Percentiles rank a stretch among this genome's conserved stretches.
These are phyloP conservation scores for Mucor velutinosus DNA, from an alignment of 371 early-diverging fungal species.

Conservation along the genomic window DNA sequence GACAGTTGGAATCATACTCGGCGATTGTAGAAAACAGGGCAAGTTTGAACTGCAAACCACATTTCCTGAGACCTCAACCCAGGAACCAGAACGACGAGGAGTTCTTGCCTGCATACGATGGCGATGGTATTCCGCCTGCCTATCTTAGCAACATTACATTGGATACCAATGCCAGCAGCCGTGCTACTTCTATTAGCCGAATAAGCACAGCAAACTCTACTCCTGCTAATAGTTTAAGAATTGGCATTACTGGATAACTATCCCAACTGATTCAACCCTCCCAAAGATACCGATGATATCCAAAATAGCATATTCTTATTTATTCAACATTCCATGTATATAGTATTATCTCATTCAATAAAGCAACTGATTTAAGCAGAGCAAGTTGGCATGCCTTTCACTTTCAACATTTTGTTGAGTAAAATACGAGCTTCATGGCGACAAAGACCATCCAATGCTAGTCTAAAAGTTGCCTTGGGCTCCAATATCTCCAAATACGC, in stretches of 20 bases:
- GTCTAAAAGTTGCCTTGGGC: no score
- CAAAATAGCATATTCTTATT: neutral
- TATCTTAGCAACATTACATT: slow-evolving; percentile 3
- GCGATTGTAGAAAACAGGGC: slow-evolving; percentile 14
- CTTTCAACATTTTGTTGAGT: no score
- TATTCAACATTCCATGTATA: neutral
- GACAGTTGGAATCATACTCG: slow-evolving; percentile 24
- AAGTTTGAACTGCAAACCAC: slow-evolving; percentile 8
- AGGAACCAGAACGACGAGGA: slow-evolving; percentile 13
- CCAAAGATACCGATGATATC: neutral
- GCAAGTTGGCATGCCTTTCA: no score
- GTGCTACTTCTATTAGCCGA: neutral
- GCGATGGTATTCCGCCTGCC: slow-evolving; percentile 21
- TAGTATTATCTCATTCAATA: neutral
- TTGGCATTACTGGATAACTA: neutral
- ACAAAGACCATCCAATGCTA: no score
- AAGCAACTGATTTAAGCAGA: no score
- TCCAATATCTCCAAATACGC: no score
- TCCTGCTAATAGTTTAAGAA: neutral
- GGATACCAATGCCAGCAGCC: neutral
- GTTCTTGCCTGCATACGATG: slow-evolving; percentile 25
- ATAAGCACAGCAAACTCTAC: neutral
- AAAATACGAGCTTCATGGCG: no score
- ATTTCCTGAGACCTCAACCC: slow-evolving; percentile 15
- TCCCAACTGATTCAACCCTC: neutral